A percentile compares a stretch with the other conserved stretches of the same genome.
These are phyloP conservation scores for Vitis rupestris DNA, from an alignment of 164 flowering plant species.

Conservation along the genomic window DNA sequence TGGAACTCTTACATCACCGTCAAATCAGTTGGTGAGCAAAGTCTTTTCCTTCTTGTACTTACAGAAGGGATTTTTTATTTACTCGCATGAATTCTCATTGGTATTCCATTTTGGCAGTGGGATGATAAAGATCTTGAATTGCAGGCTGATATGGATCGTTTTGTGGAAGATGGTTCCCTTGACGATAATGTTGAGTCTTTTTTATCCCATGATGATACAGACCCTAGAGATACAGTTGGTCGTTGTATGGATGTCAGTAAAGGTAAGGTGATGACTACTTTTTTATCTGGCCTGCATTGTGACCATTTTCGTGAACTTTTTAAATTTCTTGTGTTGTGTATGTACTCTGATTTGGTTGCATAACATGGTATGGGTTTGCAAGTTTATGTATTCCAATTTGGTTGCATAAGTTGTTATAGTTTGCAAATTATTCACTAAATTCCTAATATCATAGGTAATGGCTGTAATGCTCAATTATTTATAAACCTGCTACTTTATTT, in stretches of 20 bases:
- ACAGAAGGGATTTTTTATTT: conserved; percentile 6
- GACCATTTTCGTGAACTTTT: background rate
- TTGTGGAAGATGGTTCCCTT: conserved; percentile 87
- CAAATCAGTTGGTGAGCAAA: conserved; percentile 80
- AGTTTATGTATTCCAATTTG: background rate
- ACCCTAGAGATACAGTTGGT: conserved; percentile 78
- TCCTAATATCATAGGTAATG: background rate
- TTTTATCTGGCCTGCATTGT: background rate
- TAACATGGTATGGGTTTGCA: background rate
- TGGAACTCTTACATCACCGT: conserved; percentile 83
- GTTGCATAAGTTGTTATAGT: conserved; percentile 5
- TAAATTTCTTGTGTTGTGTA: background rate
- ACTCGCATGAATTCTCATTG: conserved; percentile 33
- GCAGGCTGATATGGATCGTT: conserved; percentile 89
- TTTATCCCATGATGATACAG: conserved; percentile 86
- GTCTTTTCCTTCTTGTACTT: conserved; percentile 2
- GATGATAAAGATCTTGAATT: conserved; percentile 84
- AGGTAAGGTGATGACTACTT: conserved; percentile 39
- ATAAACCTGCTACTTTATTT: background rate
- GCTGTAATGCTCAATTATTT: background rate
- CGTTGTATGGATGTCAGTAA: conserved; percentile 84
- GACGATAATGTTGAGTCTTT: conserved; percentile 97
- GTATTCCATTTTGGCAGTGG: conserved; percentile 69
- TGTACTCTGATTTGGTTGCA: too few relatives aligned
- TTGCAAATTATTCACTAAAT: background rate